Conservation (phyloP, 1,139 yeast species). For the Yamadazyma siamensis region DNA sequence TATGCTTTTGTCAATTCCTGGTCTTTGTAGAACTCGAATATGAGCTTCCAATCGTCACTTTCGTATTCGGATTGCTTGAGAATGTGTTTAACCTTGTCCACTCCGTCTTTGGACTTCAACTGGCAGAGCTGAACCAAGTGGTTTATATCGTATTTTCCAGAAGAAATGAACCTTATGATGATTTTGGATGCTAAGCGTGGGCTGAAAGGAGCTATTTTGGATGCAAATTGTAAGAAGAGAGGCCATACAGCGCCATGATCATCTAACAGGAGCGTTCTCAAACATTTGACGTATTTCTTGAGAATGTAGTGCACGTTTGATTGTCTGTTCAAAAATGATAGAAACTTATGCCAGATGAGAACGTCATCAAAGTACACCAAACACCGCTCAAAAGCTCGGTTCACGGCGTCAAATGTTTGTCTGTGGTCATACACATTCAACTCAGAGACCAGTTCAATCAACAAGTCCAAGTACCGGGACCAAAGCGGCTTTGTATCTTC, state of each 20-base stretch:
- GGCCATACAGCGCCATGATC: conserved; percentile 66
- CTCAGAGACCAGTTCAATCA: conserved; percentile 20
- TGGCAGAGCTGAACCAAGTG: conserved; percentile 10
- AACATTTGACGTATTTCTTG: conserved; percentile 48
- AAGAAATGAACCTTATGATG: conserved; percentile 9
- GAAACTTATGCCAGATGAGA: conserved; percentile 54
- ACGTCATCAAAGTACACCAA: conserved; percentile 46
- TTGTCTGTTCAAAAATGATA: conserved; percentile 37
- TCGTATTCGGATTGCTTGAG: conserved; percentile 1
- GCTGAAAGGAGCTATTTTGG: conserved; percentile 21
- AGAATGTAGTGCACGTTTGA: conserved; percentile 43
- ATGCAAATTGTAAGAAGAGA: conserved; percentile 50
- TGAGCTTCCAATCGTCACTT: conserved; percentile 10
- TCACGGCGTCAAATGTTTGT: conserved; percentile 31
- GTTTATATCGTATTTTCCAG: conserved; percentile 6
- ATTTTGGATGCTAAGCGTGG: conserved; percentile 6
- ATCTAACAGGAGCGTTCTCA: conserved; percentile 46
- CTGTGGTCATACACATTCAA: conserved; percentile 26
- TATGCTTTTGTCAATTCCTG: conserved; percentile 13
- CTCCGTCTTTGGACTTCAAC: conserved; percentile 4
- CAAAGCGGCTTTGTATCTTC: conserved; percentile 27
- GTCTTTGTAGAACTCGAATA: conserved; percentile 20
- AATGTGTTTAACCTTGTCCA: conserved; percentile 1
- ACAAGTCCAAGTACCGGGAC: conserved; percentile 47
- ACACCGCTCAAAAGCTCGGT: conserved; percentile 45